Conservation (phyloP, 1,284 basidiomycete genomes). For the Mrakiaceae sp. region DNA sequence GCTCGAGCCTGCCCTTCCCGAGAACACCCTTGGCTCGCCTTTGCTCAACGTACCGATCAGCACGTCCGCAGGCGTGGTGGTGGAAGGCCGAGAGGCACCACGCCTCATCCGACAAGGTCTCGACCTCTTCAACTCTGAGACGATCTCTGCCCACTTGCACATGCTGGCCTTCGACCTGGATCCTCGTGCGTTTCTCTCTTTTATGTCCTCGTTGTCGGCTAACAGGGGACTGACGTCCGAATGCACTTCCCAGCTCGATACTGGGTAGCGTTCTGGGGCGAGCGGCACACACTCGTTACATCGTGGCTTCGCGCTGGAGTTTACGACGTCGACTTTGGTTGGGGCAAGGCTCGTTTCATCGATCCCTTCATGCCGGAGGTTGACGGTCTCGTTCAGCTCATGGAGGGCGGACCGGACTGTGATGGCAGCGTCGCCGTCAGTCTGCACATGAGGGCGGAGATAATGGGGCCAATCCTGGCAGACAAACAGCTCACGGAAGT, state of each 20-base stretch:
- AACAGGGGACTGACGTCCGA: no score
- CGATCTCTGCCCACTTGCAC: no score
- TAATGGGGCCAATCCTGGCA: no score
- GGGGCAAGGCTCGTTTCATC: constrained; percentile 27
- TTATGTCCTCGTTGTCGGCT: no score
- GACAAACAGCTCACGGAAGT: no score
- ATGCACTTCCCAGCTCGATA: constrained; percentile 25
- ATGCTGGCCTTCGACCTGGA: no score
- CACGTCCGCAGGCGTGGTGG: background rate
- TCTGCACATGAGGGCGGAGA: no score
- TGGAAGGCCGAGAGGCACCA: no score
- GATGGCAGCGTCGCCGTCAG: no score
- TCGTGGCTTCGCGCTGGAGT: constrained; percentile 37
- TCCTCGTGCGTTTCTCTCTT: no score
- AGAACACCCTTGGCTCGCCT: constrained; percentile 36
- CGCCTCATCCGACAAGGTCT: no score
- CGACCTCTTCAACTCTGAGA: no score
- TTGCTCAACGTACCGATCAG: constrained; percentile 27
- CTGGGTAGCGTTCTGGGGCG: constrained; percentile 38
- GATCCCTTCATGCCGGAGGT: constrained; percentile 38
- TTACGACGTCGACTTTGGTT: constrained; percentile 37
- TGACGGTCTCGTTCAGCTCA: constrained; percentile 31
- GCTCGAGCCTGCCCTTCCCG: constrained; percentile 26
- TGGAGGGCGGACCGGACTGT: constrained; percentile 18
- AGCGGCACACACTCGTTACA: constrained; percentile 34